Conservation (phyloP, 1,284 basidiomycete species). For the Trametes versicolor region DNA sequence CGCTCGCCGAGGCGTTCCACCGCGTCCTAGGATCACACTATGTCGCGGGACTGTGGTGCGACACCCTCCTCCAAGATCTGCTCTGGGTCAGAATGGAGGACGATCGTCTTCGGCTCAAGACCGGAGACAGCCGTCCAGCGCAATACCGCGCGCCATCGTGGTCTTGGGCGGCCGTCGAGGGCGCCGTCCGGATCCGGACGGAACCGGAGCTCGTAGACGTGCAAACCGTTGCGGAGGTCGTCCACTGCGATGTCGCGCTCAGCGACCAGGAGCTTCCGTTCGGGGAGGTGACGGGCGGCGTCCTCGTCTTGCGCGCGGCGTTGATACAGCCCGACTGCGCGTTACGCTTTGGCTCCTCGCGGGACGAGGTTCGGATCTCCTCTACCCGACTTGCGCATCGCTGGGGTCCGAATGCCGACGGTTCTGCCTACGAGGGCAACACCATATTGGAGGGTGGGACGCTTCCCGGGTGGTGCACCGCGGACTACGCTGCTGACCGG, state of each 20-base stretch:
- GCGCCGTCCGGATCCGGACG: neutral
- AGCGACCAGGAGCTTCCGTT: neutral
- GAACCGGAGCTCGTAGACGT: neutral
- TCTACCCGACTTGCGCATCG: neutral
- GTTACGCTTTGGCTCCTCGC: neutral
- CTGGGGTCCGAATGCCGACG: neutral
- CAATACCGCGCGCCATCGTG: slow-evolving; percentile 26
- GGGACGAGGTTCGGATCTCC: neutral
- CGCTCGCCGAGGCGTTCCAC: slow-evolving; percentile 27
- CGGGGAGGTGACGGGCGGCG: neutral
- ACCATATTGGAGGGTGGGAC: neutral
- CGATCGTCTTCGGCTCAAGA: neutral
- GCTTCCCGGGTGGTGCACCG: neutral
- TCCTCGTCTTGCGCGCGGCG: neutral
- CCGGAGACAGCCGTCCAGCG: neutral
- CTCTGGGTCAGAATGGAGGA: slow-evolving; percentile 14
- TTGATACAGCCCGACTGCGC: neutral
- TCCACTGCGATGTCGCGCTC: neutral
- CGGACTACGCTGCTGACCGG: neutral
- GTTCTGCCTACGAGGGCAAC: neutral
- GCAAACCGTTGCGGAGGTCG: neutral
- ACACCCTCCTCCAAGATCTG: slow-evolving; percentile 22
- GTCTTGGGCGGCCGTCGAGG: slow-evolving; percentile 25
- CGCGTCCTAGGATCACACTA: slow-evolving; percentile 22
- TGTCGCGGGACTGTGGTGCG: slow-evolving; percentile 30